Conservation (phyloP, 768 basidiomycete genomes). For the Boletus fagicola region DNA sequence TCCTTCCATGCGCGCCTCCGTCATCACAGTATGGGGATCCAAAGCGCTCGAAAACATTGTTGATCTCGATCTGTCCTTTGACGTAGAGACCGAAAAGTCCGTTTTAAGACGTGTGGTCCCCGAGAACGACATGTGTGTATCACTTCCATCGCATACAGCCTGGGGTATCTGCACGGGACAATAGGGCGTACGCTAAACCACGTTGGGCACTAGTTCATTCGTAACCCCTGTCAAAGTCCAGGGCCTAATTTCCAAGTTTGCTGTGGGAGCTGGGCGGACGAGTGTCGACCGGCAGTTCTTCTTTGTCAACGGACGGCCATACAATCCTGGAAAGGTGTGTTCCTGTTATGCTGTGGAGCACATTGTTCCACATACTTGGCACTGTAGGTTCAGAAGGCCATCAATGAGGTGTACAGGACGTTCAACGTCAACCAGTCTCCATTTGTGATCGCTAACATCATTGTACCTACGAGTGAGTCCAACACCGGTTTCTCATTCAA, state of each 20-base stretch:
- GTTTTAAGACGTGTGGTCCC: slow-evolving; percentile 21
- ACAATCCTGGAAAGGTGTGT: slow-evolving; percentile 67
- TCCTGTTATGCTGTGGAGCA: not conserved
- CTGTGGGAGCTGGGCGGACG: slow-evolving; percentile 68
- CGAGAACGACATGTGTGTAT: slow-evolving; percentile 23
- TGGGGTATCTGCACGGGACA: not conserved
- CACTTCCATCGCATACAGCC: not conserved
- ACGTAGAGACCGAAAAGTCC: slow-evolving; percentile 62
- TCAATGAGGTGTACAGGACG: slow-evolving; percentile 90
- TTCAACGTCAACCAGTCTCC: slow-evolving; percentile 78
- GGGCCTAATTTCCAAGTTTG: slow-evolving; percentile 84
- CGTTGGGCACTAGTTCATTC: slow-evolving; percentile 11
- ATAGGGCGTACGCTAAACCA: not conserved
- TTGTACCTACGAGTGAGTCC: slow-evolving; percentile 69
- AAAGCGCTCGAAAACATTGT: slow-evolving; percentile 75
- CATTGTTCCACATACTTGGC: not conserved
- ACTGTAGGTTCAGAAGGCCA: slow-evolving; percentile 74
- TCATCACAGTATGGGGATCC: slow-evolving; percentile 80
- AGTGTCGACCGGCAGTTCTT: slow-evolving; percentile 88
- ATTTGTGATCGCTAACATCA: slow-evolving; percentile 80
- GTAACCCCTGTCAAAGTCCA: slow-evolving; percentile 52
- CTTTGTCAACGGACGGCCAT: slow-evolving; percentile 91
- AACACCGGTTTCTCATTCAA: not conserved
- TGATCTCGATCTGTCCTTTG: slow-evolving; percentile 67
- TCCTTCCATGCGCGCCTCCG: slow-evolving; percentile 57